Base-by-base conservation (phyloP, 1,139 yeast species). In the Magnusiomyces ingens region DNA sequence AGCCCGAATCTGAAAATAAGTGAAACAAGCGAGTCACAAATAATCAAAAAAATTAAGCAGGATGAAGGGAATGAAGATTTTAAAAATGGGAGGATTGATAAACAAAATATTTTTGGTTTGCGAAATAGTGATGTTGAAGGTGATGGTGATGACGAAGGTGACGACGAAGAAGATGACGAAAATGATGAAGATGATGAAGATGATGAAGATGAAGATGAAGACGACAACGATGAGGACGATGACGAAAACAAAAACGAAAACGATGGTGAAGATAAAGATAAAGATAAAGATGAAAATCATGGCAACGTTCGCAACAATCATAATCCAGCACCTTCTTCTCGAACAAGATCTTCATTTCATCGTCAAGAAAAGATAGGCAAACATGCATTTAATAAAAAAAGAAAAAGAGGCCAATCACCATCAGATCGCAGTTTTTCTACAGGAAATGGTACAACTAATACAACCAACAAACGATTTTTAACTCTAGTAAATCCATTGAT, bases 401-500 rank as follows among this genome's bases (percentile, higher is more conserved):
- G 65, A 40, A 57, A 55, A 48, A 55, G 60, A 15, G 45, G 49
- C 15, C 55, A 52, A 21, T 56, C 65, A 1, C 61, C 64, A 3
- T 58, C 62, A 5, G 54, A 57, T 4, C 58, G 64, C 11, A 55
- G 61, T 8, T 54, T 55, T 13, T 44, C 56, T 18, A 40, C 17
- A 18, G 32, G 32, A 26, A 26, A 26, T n/a, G 45, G 15, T n/a
- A 32, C 32, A n/a, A 47, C 63, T 15, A 50, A 58, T 13, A 48
- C 59, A 0, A 49, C 59, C 5, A 59, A 55, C 48, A 57, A 60
- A 37, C 58, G 65, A 51, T 70, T 70, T 58, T 70, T 67, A 50
- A 58, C 63, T 8, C 58, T 68, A 29, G 70, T 68, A 13, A 63
- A 63, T 26, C 86, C 84, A 48, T 72, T 86, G 32, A 69, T 86